phyloP scores from a whole-genome alignment of 768 basidiomycete species.

The Psilocybe tampanensis region DNA sequence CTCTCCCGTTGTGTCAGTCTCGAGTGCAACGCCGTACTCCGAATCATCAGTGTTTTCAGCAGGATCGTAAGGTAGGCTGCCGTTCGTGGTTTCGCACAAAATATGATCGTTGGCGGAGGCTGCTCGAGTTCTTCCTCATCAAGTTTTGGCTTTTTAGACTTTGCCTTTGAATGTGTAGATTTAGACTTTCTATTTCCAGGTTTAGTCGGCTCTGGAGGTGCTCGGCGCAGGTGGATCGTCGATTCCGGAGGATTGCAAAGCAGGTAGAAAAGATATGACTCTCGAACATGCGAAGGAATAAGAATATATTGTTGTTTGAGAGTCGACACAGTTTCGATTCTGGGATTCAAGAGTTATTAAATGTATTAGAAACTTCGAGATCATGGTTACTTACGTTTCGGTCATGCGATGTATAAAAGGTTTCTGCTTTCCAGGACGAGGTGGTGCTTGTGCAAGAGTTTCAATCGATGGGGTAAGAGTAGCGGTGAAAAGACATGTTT shows the following conservation, averaged over 20 bases:
- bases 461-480: conserved; percentile 90
- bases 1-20: conserved; percentile 92
- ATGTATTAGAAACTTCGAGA: neutral
- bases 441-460: conserved; percentile 67
- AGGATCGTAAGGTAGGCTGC: conserved; percentile 87
- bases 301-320: conserved; percentile 90
- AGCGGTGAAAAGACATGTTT: conserved; percentile 96
- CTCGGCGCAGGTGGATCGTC: conserved; percentile 66
- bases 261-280: conserved; percentile 88
- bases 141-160: conserved; percentile 37
- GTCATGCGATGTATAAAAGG: conserved; percentile 86
- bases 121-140: conserved; percentile 59
- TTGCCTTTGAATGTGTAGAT: conserved; percentile 22
- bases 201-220: conserved; percentile 55
- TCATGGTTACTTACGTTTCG: conserved; percentile 49
- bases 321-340: conserved; percentile 87
- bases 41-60: conserved; percentile 77
- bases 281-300: conserved; percentile 92
- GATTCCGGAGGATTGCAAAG: conserved; percentile 88
- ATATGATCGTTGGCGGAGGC: conserved; percentile 96
- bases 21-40: conserved; percentile 90
- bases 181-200: conserved; percentile 26
- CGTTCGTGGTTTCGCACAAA: conserved; percentile 82
- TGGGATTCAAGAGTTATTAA: conserved; percentile 31
- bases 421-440: conserved; percentile 79